Conservation (phyloP, 2,329 filamentous ascomycete species). For the Akanthomyces dipterigenus region DNA sequence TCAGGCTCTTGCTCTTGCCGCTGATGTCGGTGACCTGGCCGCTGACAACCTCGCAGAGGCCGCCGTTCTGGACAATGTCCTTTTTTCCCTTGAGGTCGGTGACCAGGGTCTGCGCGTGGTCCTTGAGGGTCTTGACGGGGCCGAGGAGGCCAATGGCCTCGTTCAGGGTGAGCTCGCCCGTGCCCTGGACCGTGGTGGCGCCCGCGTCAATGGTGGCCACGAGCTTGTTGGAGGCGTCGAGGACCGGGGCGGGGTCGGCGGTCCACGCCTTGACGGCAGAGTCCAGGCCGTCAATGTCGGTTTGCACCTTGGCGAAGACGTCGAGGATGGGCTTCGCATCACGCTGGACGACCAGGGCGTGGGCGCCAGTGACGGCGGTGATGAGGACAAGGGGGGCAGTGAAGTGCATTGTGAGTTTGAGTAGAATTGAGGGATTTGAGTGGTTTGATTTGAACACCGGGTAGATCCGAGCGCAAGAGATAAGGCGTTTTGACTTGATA, state of each 20-base stretch:
- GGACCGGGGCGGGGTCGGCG: constrained; percentile 13
- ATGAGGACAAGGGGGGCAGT: background rate
- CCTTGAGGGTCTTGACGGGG: constrained; percentile 17
- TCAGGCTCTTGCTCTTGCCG: background rate
- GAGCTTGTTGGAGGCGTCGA: constrained; percentile 13
- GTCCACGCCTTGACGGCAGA: constrained; percentile 17
- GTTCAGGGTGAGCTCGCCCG: constrained; percentile 15
- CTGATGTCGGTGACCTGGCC: background rate
- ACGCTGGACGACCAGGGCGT: background rate
- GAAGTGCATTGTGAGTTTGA: background rate
- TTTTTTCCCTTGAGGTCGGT: constrained; percentile 15
- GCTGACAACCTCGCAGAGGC: background rate
- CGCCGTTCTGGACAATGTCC: background rate
- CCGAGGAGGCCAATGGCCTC: constrained; percentile 16
- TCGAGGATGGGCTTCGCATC: background rate
- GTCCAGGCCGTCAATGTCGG: constrained; percentile 15
- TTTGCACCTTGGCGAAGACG: constrained; percentile 15
- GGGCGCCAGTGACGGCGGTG: background rate
- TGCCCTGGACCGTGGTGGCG: constrained; percentile 12
- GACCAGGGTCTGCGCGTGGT: background rate
- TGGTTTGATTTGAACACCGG: background rate
- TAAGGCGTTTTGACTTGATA: background rate
- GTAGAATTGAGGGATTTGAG: background rate
- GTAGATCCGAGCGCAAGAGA: background rate
- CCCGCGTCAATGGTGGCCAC: constrained; percentile 14